Evolutionary conservation across 2,329 filamentous ascomycete genomes (phyloP).

Genomic region (Zasmidium angulare): DNA sequence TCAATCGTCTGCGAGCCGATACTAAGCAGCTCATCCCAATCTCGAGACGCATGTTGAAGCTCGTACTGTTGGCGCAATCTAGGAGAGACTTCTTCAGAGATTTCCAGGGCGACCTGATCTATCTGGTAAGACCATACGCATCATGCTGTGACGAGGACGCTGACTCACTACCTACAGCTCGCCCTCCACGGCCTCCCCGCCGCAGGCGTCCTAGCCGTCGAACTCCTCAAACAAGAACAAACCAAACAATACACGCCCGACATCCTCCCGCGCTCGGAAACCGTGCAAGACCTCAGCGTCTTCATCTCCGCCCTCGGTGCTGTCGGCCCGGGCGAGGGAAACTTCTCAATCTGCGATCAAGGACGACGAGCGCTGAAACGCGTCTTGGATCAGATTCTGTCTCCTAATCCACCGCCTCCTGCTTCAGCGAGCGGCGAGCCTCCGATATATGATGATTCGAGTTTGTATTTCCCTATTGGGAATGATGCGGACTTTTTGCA

Average conservation of each 20-base stretch:
- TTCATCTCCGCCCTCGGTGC: constrained; percentile 44
- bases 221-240: constrained; percentile 46
- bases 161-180: constrained; percentile 19
- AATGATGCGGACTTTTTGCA: constrained; percentile 46
- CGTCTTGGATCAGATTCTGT: constrained; percentile 45
- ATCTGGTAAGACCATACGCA: constrained; percentile 29
- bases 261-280: constrained; percentile 44
- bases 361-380: constrained; percentile 42
- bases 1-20: constrained; percentile 42
- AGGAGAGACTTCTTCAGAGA: constrained; percentile 42
- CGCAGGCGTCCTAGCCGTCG: constrained; percentile 44
- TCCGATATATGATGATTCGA: constrained; percentile 31
- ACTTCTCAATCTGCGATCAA: constrained; percentile 44
- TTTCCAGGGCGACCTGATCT: constrained; percentile 44
- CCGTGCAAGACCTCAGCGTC: constrained; percentile 47
- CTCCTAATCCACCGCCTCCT: constrained; percentile 26
- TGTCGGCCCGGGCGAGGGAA: constrained; percentile 41
- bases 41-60: constrained; percentile 39
- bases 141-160: not conserved
- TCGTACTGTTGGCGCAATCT: constrained; percentile 39
- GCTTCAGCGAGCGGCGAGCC: constrained; percentile 13
- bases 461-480: constrained; percentile 36
- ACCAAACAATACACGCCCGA: constrained; percentile 31
- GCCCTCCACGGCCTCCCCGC: constrained; percentile 42
- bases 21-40: constrained; percentile 39